Evolutionary conservation across 192 early-diverging fungal species (phyloP).

Genomic region (Gaertneriomyces semiglobifer): DNA sequence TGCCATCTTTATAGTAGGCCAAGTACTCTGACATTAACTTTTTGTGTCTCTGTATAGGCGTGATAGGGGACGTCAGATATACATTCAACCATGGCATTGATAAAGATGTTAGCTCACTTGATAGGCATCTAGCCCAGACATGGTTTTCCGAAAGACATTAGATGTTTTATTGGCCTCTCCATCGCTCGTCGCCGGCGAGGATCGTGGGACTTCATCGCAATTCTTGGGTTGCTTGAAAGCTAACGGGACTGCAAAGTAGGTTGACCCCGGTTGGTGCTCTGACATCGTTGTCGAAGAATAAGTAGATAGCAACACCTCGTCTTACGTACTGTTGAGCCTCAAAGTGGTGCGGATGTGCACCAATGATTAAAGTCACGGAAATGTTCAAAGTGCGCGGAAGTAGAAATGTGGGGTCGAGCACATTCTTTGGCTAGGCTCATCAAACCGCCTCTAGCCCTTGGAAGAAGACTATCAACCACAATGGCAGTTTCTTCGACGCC

Average conservation of each 20-base stretch:
- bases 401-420: too few relatives aligned
- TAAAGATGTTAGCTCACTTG: constrained; percentile 10
- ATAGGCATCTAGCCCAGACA: constrained; percentile 18
- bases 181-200: not conserved
- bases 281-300: too few relatives aligned
- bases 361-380: too few relatives aligned
- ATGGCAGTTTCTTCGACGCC: not conserved
- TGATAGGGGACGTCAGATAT: not conserved
- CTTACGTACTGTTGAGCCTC: too few relatives aligned
- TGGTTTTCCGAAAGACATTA: constrained; percentile 6
- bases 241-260: constrained; percentile 5
- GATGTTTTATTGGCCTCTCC: not conserved
- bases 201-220: not conserved
- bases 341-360: too few relatives aligned
- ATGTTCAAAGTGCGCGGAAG: too few relatives aligned
- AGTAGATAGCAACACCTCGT: too few relatives aligned
- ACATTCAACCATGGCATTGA: not conserved
- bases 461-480: too few relatives aligned
- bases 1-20: constrained; percentile 36
- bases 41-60: constrained; percentile 44
- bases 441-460: too few relatives aligned
- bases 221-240: not conserved
- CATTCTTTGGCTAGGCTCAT: too few relatives aligned
- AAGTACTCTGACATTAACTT: constrained; percentile 58
- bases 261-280: not conserved